A percentile compares a stretch with the other conserved stretches of the same genome.
phyloP scores from a whole-genome alignment of 2,329 filamentous ascomycete species.

The Microcyclospora tardicrescens region DNA sequence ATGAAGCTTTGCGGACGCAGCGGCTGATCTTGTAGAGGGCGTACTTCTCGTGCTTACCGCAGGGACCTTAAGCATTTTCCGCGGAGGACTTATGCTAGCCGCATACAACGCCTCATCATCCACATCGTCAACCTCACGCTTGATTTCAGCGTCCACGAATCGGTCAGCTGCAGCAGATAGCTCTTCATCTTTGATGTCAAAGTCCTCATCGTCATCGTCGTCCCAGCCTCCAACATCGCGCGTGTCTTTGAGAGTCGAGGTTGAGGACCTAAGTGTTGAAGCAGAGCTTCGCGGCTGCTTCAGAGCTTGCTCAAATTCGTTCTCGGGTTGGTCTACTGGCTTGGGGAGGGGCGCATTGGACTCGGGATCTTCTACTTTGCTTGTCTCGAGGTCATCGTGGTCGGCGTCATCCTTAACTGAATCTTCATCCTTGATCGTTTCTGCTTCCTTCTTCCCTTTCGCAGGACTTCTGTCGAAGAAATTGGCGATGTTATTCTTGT shows the following conservation, averaged over 20 bases:
- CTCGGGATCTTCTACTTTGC: slow-evolving; percentile 33
- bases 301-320: slow-evolving; percentile 22
- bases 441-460: slow-evolving; percentile 29
- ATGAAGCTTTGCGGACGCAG: too few relatives aligned
- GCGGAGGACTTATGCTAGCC: slow-evolving; percentile 19
- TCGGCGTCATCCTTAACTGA: slow-evolving; percentile 19
- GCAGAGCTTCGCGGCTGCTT: slow-evolving; percentile 23
- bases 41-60: slow-evolving; percentile 9
- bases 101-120: slow-evolving; percentile 19
- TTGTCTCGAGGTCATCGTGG: slow-evolving; percentile 8
- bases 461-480: slow-evolving; percentile 51
- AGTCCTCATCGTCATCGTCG: slow-evolving; percentile 23
- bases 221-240: slow-evolving; percentile 12
- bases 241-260: too few relatives aligned
- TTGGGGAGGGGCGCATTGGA: slow-evolving; percentile 40
- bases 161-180: slow-evolving; percentile 13
- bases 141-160: slow-evolving; percentile 27
- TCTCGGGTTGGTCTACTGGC: slow-evolving; percentile 13
- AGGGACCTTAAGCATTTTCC: slow-evolving; percentile 26
- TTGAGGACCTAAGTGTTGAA: too few relatives aligned
- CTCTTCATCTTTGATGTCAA: neutral
- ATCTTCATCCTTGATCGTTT: slow-evolving; percentile 25
- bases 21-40: slow-evolving; percentile 1
- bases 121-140: slow-evolving; percentile 34
- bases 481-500: slow-evolving; percentile 87